Base-by-base conservation (phyloP, 352 stramenopile genomes). In the Phytophthora pluvialis region DNA sequence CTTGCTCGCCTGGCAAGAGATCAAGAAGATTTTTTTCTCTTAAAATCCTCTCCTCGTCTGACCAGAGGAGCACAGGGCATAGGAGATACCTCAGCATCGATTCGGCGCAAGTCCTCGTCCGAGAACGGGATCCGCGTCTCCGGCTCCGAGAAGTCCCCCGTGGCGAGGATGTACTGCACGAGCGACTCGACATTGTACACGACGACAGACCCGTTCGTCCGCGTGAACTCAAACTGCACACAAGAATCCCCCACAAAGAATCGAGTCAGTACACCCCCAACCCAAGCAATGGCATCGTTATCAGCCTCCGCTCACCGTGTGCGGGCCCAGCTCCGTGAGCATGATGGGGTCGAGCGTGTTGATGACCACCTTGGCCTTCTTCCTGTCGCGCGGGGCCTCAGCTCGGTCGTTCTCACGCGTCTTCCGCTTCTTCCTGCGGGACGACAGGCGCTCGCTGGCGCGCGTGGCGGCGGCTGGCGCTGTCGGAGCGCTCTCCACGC, bases 291-390 rank as follows among this genome's bases (percentile, higher is more conserved):
- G 21, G 21, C 32, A 47, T 21, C 21, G 11, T 26, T 25, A 29
- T 32, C 31, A 26, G 9, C 28, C 26, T 32, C 16, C 21, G 72
- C 73, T 33, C 56, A 94, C 86, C 78, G 85, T 95, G 55, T 96
- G 72, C 21, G 75, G 75, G 5, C 82, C 85, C 28, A 97, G 62
- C 46, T 85, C 80, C 13, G 80, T 82, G 48, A 97, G 70, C 88
- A 97, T 95, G 57, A 97, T 97, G 32, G 90, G 90, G 64, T 97
- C 90, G 2, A 91, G 70, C 21, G 83, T 86, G 64, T 95, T 96
- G 32, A 88, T 83, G 45, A 78, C 61, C 33, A 67, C 52, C 67
- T 93, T 93, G 49, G 62, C 45, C 58, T 80, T 88, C 70, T 90
- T 91, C 42, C 58, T 73, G 29, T 70, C 50, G 7, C 53, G 40